phyloP scores from a whole-genome alignment of 768 basidiomycete species.

The Kwoniella shandongensis region DNA sequence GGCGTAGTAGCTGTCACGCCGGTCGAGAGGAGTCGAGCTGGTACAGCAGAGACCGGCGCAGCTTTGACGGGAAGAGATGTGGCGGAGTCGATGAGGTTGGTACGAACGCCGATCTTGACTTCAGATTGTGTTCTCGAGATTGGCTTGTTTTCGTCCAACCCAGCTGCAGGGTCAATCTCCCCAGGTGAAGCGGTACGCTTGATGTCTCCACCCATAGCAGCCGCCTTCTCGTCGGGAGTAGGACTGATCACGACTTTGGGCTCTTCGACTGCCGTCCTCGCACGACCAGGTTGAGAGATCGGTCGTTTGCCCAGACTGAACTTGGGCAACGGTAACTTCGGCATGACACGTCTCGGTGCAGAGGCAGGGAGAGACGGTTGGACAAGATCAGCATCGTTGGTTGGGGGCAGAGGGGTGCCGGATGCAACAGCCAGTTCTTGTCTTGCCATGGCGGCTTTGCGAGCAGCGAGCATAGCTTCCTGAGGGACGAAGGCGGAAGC shows the following conservation, averaged over 20 bases:
- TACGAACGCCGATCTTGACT: slow-evolving; percentile 1
- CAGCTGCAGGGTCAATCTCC: not conserved
- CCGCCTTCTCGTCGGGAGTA: slow-evolving; percentile 1
- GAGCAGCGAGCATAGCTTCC: slow-evolving; percentile 39
- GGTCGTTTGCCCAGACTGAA: slow-evolving; percentile 26
- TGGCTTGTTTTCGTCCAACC: not conserved
- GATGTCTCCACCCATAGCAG: not conserved
- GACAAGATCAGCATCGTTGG: slow-evolving; percentile 28
- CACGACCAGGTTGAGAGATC: slow-evolving; percentile 23
- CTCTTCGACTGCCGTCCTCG: slow-evolving; percentile 12
- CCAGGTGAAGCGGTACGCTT: slow-evolving; percentile 3
- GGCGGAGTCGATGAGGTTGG: not conserved
- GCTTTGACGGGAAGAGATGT: slow-evolving; percentile 7
- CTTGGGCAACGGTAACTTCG: slow-evolving; percentile 22
- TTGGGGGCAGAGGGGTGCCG: slow-evolving; percentile 24
- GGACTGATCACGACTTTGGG: not conserved
- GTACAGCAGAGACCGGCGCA: slow-evolving; percentile 23
- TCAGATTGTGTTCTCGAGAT: slow-evolving; percentile 9
- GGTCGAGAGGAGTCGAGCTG: slow-evolving; percentile 11
- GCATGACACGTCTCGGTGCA: slow-evolving; percentile 5
- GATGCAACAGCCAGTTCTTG: slow-evolving; percentile 24
- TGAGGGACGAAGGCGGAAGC: slow-evolving; percentile 56
- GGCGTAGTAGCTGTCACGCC: slow-evolving; percentile 7
- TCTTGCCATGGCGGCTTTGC: slow-evolving; percentile 33
- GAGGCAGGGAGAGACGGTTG: not conserved